A percentile compares a stretch with the other conserved stretches of the same genome.
Conservation (phyloP, 176 grass and related monocot genomes). For the Pontederia crassipes region DNA sequence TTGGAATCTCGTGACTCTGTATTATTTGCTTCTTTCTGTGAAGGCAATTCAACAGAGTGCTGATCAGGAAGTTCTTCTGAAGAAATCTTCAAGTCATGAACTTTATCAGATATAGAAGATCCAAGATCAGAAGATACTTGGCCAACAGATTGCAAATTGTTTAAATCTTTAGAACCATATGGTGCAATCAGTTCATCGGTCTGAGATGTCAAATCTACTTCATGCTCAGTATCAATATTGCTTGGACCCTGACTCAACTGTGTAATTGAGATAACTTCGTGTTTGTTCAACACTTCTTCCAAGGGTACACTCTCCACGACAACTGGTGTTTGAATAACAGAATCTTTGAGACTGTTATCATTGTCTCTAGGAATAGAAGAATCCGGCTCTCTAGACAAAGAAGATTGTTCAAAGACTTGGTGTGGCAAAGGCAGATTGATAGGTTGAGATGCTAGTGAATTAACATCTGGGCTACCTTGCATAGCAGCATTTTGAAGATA, state of each 20-base stretch:
- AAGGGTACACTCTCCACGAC: slow-evolving; percentile 13
- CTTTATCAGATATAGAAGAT: slow-evolving; percentile 24
- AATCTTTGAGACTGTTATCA: slow-evolving; percentile 19
- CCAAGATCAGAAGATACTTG: slow-evolving; percentile 19
- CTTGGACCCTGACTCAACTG: slow-evolving; percentile 9
- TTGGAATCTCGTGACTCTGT: slow-evolving; percentile 46
- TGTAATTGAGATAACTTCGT: not conserved
- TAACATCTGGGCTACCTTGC: slow-evolving; percentile 26
- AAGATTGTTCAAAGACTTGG: slow-evolving; percentile 22
- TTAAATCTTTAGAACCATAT: slow-evolving; percentile 20
- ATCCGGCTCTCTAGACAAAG: slow-evolving; percentile 31
- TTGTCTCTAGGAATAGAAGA: slow-evolving; percentile 15
- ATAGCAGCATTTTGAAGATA: slow-evolving; percentile 32
- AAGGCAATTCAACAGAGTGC: slow-evolving; percentile 9
- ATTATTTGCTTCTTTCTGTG: slow-evolving; percentile 30
- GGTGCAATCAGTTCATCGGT: slow-evolving; percentile 2
- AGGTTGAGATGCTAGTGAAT: slow-evolving; percentile 30
- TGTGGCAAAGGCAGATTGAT: slow-evolving; percentile 22
- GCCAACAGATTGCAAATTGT: slow-evolving; percentile 6
- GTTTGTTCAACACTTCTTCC: slow-evolving; percentile 15
- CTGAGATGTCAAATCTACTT: slow-evolving; percentile 16
- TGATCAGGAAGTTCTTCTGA: slow-evolving; percentile 18
- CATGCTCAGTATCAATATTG: not conserved
- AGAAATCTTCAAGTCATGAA: slow-evolving; percentile 36
- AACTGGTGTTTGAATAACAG: slow-evolving; percentile 11